These are phyloP conservation scores for Paecilomyces sp. DNA, from an alignment of 2,329 filamentous ascomycete species.

Conservation along the genomic window DNA sequence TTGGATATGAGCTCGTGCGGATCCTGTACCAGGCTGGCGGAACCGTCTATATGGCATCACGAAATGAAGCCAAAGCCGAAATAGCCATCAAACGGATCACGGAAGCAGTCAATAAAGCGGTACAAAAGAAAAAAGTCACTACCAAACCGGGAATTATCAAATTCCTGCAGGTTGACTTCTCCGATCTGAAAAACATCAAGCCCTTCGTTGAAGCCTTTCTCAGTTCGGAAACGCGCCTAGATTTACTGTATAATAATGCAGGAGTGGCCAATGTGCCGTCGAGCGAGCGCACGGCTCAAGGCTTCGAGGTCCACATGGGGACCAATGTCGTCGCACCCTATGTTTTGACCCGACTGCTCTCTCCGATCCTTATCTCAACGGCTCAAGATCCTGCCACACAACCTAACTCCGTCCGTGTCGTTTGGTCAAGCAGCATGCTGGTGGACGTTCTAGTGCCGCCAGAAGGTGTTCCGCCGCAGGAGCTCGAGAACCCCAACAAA, in stretches of 20 bases:
- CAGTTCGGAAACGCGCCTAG: constrained; percentile 30
- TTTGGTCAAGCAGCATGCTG: constrained; percentile 18
- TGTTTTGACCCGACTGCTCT: constrained; percentile 29
- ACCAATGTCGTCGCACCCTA: constrained; percentile 32
- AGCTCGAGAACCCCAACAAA: constrained; percentile 5
- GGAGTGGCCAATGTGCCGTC: constrained; percentile 24
- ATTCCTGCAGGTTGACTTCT: constrained; percentile 35
- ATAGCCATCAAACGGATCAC: constrained; percentile 1
- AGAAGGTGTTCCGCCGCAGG: constrained; percentile 11
- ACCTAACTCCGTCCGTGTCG: constrained; percentile 21
- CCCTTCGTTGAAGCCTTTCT: constrained; percentile 30
- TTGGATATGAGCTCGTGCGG: constrained; percentile 44
- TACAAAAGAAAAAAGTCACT: not conserved
- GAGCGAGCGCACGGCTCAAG: constrained; percentile 17
- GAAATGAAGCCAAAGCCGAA: constrained; percentile 4
- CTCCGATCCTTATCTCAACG: constrained; percentile 18
- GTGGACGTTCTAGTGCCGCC: constrained; percentile 11
- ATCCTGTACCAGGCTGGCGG: constrained; percentile 47
- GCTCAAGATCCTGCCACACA: constrained; percentile 10
- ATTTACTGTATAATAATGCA: constrained; percentile 41
- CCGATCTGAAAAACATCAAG: constrained; percentile 36
- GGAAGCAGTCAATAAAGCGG: not conserved
- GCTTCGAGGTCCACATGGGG: constrained; percentile 25
- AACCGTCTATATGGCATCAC: constrained; percentile 3
- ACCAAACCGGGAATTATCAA: constrained; percentile 12